Evolutionary conservation across 805 yeast species (phyloP).

Genomic region (Zygoascus tannicola): DNA sequence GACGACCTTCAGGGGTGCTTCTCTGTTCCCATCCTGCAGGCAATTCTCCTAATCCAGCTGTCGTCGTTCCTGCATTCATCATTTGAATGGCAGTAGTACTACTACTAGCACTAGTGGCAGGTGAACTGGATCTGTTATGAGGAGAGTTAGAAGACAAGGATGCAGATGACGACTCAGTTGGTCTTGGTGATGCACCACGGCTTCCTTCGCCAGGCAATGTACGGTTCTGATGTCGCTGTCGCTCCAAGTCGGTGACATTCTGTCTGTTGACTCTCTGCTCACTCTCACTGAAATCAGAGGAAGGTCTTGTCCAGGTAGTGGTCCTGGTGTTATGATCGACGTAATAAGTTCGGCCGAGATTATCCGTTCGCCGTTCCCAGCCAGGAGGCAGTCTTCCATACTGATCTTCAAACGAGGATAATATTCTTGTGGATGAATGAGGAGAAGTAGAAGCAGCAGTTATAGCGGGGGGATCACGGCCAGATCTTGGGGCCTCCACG

Average conservation of each 20-base stretch:
- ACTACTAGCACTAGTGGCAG: slow-evolving; percentile 38
- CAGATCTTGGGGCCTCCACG: slow-evolving; percentile 5
- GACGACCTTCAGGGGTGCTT: slow-evolving; percentile 95
- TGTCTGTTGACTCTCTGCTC: slow-evolving; percentile 46
- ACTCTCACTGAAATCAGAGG: slow-evolving; percentile 62
- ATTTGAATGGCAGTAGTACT: slow-evolving; percentile 35
- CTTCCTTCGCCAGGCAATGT: slow-evolving; percentile 61
- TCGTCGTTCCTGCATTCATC: slow-evolving; percentile 78
- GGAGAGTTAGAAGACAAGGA: slow-evolving; percentile 7
- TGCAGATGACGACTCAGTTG: slow-evolving; percentile 12
- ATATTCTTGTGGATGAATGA: slow-evolving; percentile 20
- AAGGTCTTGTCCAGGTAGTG: slow-evolving; percentile 98
- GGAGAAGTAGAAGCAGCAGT: slow-evolving; percentile 18
- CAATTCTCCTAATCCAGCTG: slow-evolving; percentile 91
- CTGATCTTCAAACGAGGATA: slow-evolving; percentile 94
- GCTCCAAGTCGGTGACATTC: slow-evolving; percentile 71
- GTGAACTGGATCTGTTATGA: slow-evolving; percentile 23
- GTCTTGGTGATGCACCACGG: slow-evolving; percentile 22
- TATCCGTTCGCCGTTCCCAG: slow-evolving; percentile 98
- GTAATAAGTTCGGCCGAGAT: slow-evolving; percentile 93
- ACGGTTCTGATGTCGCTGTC: slow-evolving; percentile 84
- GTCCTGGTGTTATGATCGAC: slow-evolving; percentile 97
- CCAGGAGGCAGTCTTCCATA: slow-evolving; percentile 95
- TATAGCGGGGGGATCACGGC: too few species aligned
- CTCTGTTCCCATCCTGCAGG: slow-evolving; percentile 99